Base-by-base conservation (phyloP, 1,139 yeast species). In the Geotrichum europaeum region DNA sequence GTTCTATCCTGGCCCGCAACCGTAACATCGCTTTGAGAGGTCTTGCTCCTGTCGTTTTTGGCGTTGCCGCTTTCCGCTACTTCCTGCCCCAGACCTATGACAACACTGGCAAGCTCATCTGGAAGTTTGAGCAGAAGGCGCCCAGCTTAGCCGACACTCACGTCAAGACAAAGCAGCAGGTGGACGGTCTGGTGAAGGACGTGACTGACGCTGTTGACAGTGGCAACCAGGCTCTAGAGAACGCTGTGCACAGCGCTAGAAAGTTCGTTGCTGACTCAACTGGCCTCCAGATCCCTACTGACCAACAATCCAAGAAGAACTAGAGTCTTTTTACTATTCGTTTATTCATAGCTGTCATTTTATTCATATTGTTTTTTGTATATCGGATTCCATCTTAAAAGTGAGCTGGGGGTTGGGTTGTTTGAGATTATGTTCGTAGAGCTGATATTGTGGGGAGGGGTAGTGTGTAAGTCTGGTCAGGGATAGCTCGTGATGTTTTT, bases 1-100 rank as follows among this genome's bases (percentile, higher is more conserved):
- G 97, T 58, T 83, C 89, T 34, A 85, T 94, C 56, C 72, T 88
- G 57, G 84, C 96, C 2, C 89, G 96, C 70, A 85, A 85, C 68
- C 81, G 89, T 64, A 83, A 84, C 55, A 63, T 87, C 15, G 59
- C 86, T 4, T 72, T 89, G 18, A 84, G 86, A 68, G 75, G 81
- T 3, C 65, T 83, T 0, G 78, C 84, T 13, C 98, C 98, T 1
- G 63, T 87, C 3, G 74, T 80, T 0, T 79, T 88, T 57, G 96
- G 96, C 18, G 67, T 83, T 22, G 81, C 80, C 13, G 86, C 96
- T 1, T 89, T 91, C 76, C 82, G 79, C 63, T 82, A 84, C 73
- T 86, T 87, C 66, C 79, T 92, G 68, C 99, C 99, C 30, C 76
- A 80, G 53, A 91, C 99, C 0, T 89, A 83, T 69, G 71, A 72